Base-by-base conservation (phyloP, 2,329 filamentous ascomycete species). In the Pseudocercospora vitis region DNA sequence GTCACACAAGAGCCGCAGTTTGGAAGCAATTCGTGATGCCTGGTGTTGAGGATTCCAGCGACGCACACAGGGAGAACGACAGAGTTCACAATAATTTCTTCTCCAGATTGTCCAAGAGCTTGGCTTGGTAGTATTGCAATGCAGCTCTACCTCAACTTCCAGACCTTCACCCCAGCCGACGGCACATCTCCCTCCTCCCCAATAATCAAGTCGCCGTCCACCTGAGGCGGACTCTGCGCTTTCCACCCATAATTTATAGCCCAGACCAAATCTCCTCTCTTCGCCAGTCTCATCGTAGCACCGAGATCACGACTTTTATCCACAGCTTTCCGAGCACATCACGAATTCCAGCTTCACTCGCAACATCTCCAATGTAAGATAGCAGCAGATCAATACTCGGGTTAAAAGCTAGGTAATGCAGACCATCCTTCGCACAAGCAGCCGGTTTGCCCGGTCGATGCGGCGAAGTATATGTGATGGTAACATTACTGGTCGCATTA, bases 1-100 rank as follows among this genome's bases (percentile, higher is more conserved):
- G 73, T 42, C 78, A 82, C 61, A 62, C 79, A 2, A 71, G 73
- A 31, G 82, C 81, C 2, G 71, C 85, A 26, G 65, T 71, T 60
- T 73, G 64, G 19, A 71, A 74, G 57, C 72, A 80, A 48, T 79
- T 85, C 21, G 71, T 84, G 60, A 83, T 76, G 69, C 79, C 80
- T 3, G 82, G 81, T 0, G 80, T 77, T 61, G 82, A 85, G 55
- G 82, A 85, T 4, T 1, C 8, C 42, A 46, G n/a, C n/a, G 42
- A 46, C 12, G 48, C 32, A 16, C 52, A 55, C 48, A 55, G 44
- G 35, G 53, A 46, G 3, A 44, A 52, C 23, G 53, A 55, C 19
- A 23, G 53, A 16, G 52, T 44, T 26, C 48, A 51, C 40, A 28
- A 52, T 18, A 52, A n/a, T n/a, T n/a, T n/a, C n/a, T n/a, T n/a